phyloP scores from a whole-genome alignment of 768 basidiomycete genomes.

The Rhodotorula kratochvilovae region DNA sequence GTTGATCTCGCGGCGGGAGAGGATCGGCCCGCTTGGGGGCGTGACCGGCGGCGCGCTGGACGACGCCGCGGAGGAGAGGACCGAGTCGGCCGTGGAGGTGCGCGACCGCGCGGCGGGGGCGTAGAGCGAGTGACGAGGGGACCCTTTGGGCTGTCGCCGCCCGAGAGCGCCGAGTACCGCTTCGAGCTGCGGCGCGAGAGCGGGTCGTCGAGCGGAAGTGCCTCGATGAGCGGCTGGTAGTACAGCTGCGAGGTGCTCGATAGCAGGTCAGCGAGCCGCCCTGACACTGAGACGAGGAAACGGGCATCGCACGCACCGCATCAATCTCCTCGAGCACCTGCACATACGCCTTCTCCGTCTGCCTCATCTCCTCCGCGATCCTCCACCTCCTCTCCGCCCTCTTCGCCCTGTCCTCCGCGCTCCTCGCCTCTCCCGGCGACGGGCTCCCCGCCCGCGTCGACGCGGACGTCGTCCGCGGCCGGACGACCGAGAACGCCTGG shows the following conservation, averaged over 20 bases:
- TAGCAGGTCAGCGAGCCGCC: neutral
- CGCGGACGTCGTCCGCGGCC: neutral
- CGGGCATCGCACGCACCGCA: neutral
- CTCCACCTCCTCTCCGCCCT: conserved; percentile 28
- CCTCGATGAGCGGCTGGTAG: conserved; percentile 26
- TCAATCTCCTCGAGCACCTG: conserved; percentile 39
- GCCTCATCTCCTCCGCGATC: conserved; percentile 38
- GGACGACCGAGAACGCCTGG: neutral
- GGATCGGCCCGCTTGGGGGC: conserved; percentile 8
- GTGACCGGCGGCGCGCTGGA: neutral
- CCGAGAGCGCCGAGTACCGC: neutral
- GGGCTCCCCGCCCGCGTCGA: conserved; percentile 2
- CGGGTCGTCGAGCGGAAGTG: conserved; percentile 7
- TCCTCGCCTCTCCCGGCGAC: neutral
- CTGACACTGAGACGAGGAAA: neutral
- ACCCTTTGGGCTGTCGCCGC: neutral
- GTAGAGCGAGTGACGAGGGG: conserved; percentile 5
- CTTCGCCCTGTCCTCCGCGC: conserved; percentile 1
- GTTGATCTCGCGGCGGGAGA: conserved; percentile 31
- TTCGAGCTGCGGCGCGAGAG: conserved; percentile 13
- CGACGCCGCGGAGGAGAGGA: neutral
- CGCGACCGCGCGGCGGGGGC: neutral
- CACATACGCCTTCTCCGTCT: conserved; percentile 41
- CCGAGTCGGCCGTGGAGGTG: conserved; percentile 17
- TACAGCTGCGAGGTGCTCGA: conserved; percentile 21